Evolutionary conservation across 495 filamentous ascomycete genomes (phyloP), one percentile per base, ranked within the genome.

Genomic region (Xylaria sp.): DNA sequence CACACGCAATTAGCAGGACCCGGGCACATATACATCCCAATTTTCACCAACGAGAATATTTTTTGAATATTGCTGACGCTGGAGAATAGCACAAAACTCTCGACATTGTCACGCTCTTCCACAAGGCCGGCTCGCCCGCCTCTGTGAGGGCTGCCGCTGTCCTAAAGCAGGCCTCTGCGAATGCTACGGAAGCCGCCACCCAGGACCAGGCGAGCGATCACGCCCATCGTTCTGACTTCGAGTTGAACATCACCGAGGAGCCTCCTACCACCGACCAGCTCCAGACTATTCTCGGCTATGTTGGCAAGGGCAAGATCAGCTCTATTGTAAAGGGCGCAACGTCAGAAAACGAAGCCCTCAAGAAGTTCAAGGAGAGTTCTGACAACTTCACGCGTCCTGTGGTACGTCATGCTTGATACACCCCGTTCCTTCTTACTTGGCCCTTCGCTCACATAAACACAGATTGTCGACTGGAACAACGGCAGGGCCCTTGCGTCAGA

Each of bases 91-190:
- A 87, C 81, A 95, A 94, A 88, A 86, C 91, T 72, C 87, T 93
- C 82, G 93, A 98, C 85, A 90, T 97, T 71, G 90, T 99, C 76
- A 97, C 94, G 69, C 91, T 99, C 85, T 99, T 98, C 88, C 95
- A 98, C 88, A 89, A 90, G 73, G 88, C 95, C 31, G 82, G 82
- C 50, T 82, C 86, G 21, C 83, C 89, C 3, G 80, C 89, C 73
- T 97, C 93, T 3, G 85, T 85, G 17, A 88, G 89, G 53, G 88
- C 89, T 40, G 86, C 91, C 29, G 90, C 89, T 33, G 79, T 95
- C 62, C 88, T 98, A 31, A 95, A 95, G 77, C 88, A 92, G 80
- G 83, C 88, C 14, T 90, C 90, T 4, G 87, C 89, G n/a, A 84
- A 84, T 15, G 90, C 92, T 12, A 72, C 84, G 0, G 80, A 81